Evolutionary conservation across 2,329 filamentous ascomycete species (phyloP).

Genomic region (Colletotrichum zoysiae): DNA sequence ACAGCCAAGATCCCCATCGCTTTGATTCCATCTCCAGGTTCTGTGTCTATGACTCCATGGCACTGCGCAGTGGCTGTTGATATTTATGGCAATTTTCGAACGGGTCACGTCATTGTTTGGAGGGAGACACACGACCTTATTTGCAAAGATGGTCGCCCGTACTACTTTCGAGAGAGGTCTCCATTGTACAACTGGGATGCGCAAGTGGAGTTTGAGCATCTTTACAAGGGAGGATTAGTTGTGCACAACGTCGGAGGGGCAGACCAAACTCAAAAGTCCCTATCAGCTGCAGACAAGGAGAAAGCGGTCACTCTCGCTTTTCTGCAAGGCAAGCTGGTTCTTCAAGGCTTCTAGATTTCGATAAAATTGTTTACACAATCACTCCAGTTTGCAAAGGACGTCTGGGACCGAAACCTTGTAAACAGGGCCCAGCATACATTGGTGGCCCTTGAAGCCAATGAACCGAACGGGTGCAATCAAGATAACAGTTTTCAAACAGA

Average conservation of each 20-base stretch:
- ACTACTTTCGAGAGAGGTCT: background rate
- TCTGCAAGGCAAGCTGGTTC: background rate
- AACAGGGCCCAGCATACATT: too few relatives aligned
- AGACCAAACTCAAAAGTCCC: background rate
- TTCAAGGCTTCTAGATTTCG: background rate
- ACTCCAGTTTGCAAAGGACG: too few relatives aligned
- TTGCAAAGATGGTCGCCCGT: background rate
- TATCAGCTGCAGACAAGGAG: background rate
- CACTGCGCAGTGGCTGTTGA: too few relatives aligned
- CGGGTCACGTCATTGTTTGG: background rate
- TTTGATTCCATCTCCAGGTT: too few relatives aligned
- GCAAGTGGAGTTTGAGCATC: background rate
- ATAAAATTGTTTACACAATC: too few relatives aligned
- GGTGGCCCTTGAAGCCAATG: too few relatives aligned
- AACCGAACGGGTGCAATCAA: too few relatives aligned
- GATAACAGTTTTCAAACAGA: too few relatives aligned
- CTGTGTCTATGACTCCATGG: too few relatives aligned
- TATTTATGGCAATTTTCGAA: too few relatives aligned
- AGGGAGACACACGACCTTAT: background rate
- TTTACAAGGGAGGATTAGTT: background rate
- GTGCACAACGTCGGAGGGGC: background rate
- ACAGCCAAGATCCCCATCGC: too few relatives aligned
- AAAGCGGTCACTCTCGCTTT: background rate
- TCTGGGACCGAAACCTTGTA: too few relatives aligned
- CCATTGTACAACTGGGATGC: background rate